Evolutionary conservation across 1,284 basidiomycete species (phyloP).

Genomic region (Ustilago lituana): DNA sequence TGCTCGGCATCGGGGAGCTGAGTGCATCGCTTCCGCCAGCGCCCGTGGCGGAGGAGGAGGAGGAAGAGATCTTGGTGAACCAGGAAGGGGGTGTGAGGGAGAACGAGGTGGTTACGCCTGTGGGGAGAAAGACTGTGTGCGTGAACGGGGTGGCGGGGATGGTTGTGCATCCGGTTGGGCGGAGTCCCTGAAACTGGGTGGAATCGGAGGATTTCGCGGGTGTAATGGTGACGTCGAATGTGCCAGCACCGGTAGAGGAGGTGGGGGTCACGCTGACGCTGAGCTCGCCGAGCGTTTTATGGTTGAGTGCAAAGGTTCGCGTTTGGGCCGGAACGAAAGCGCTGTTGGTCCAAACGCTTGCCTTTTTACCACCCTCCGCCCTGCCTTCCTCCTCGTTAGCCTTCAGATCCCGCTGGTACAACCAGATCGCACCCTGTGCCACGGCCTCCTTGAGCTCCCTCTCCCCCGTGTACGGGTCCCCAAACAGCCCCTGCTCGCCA

Average conservation of each 20-base stretch:
- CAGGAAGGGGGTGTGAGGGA: slow-evolving; percentile 12
- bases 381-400: slow-evolving; percentile 72
- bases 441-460: slow-evolving; percentile 19
- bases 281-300: slow-evolving; percentile 22
- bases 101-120: slow-evolving; percentile 15
- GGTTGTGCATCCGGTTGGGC: slow-evolving; percentile 1
- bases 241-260: too few species aligned
- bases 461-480: slow-evolving; percentile 21
- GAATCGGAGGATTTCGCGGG: too few species aligned
- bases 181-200: slow-evolving; percentile 74
- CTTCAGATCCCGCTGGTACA: slow-evolving; percentile 9
- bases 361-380: slow-evolving; percentile 70
- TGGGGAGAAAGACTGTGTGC: slow-evolving; percentile 30
- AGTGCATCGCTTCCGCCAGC: slow-evolving; percentile 1
- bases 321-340: background rate
- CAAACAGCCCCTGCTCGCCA: slow-evolving; percentile 34
- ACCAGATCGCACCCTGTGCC: slow-evolving; percentile 17
- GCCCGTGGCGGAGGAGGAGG: too few species aligned
- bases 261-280: slow-evolving; percentile 3
- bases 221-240: slow-evolving; percentile 13
- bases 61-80: slow-evolving; percentile 21
- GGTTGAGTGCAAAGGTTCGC: slow-evolving; percentile 2
- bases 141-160: background rate
- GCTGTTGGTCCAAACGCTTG: slow-evolving; percentile 13
- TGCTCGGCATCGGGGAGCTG: slow-evolving; percentile 42